Conservation (phyloP, 352 stramenopile genomes). For the Thraustochytrium sp. region DNA sequence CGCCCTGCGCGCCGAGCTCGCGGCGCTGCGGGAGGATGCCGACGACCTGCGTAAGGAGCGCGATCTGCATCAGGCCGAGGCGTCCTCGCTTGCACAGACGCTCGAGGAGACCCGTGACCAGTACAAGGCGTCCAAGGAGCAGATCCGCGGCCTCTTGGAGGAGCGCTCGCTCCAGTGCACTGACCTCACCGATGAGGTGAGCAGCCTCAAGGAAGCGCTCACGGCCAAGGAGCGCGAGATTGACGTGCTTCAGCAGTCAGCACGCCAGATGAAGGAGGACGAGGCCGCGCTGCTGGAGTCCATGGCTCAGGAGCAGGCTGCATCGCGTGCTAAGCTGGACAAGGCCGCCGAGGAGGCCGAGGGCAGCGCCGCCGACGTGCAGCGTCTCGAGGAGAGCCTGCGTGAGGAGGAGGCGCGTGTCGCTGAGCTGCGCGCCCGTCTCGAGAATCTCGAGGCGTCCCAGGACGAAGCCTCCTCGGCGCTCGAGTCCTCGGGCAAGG, state of each 20-base stretch:
- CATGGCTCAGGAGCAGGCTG: not conserved
- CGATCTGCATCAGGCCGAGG: not conserved
- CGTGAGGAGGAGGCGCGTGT: not conserved
- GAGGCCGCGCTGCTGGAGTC: not conserved
- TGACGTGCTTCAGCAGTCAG: not conserved
- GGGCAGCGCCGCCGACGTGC: not conserved
- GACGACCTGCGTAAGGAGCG: too few species aligned
- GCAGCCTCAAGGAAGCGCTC: not conserved
- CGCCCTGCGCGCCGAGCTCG: not conserved
- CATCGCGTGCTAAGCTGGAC: not conserved
- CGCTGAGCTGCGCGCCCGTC: not conserved
- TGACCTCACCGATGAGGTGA: slow-evolving; percentile 28
- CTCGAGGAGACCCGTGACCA: not conserved
- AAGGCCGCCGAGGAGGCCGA: not conserved
- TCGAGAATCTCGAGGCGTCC: not conserved
- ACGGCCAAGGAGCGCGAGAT: not conserved
- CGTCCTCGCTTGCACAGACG: not conserved
- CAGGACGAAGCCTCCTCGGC: not conserved
- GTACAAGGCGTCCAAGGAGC: not conserved
- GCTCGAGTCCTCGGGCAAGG: not conserved
- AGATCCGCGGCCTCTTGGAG: slow-evolving; percentile 12
- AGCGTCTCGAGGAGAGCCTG: not conserved
- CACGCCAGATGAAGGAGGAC: not conserved
- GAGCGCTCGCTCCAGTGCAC: not conserved
- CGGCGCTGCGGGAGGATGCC: not conserved